Evolutionary conservation across 106 monocot genomes (phyloP).

Genomic region (Allium cepa): DNA sequence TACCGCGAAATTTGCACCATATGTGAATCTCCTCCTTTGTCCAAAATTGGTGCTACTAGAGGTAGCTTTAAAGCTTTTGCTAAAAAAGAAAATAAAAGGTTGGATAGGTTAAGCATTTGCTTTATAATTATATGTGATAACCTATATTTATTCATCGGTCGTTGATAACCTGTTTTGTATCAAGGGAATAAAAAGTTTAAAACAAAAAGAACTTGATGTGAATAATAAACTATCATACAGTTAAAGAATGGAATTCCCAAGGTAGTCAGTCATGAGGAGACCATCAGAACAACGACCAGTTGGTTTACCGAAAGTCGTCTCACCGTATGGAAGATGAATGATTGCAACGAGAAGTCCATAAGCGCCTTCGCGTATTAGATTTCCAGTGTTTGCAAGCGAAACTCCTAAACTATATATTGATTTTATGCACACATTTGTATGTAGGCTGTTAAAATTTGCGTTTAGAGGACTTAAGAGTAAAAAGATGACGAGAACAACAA

Average conservation of each 20-base stretch:
- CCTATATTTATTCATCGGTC: too few relatives aligned
- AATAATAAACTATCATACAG: too few relatives aligned
- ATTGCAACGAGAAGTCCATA: background rate
- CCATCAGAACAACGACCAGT: conserved; percentile 45
- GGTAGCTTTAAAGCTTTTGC: background rate
- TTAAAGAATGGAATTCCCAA: conserved; percentile 8
- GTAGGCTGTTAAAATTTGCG: too few relatives aligned
- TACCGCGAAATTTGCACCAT: conserved; percentile 60
- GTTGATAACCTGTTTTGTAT: too few relatives aligned
- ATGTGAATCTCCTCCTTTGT: conserved; percentile 11
- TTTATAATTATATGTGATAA: too few relatives aligned
- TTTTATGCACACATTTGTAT: conserved; percentile 3
- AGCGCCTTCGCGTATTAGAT: conserved; percentile 4
- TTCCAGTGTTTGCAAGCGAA: conserved; percentile 47
- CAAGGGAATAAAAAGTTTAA: too few relatives aligned
- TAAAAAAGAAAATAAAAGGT: background rate
- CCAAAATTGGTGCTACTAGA: background rate
- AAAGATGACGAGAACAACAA: too few relatives aligned
- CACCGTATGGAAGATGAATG: conserved; percentile 28
- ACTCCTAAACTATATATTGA: conserved; percentile 57
- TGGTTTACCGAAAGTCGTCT: conserved; percentile 31
- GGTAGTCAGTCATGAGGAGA: conserved; percentile 35
- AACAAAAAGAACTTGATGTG: too few relatives aligned
- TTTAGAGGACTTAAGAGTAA: too few relatives aligned
- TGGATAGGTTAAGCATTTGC: too few relatives aligned